Evolutionary conservation across 1,284 basidiomycete species (phyloP).

Genomic region (Cryptococcus deneoformans): DNA sequence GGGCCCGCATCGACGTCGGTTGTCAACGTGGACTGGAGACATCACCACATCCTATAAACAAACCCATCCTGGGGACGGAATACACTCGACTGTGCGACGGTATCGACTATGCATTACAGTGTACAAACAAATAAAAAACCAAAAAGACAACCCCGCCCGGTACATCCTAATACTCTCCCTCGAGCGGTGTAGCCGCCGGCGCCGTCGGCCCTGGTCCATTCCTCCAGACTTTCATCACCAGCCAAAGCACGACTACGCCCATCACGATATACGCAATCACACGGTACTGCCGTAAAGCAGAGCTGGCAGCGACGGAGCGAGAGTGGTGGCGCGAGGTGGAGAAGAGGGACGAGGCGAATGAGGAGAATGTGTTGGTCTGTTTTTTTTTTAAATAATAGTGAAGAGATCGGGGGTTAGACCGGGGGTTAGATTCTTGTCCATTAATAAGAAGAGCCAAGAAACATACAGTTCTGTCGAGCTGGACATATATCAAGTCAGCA

Average conservation of each 20-base stretch:
- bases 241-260: slow-evolving; percentile 38
- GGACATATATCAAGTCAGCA: background rate
- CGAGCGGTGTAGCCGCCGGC: background rate
- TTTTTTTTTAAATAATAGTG: too few relatives aligned
- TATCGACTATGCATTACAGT: background rate
- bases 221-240: slow-evolving; percentile 39
- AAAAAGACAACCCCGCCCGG: background rate
- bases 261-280: slow-evolving; percentile 43
- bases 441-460: background rate
- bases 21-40: too few relatives aligned
- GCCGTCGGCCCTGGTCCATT: slow-evolving; percentile 6
- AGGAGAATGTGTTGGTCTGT: slow-evolving; percentile 42
- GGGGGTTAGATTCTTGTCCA: background rate
- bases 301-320: slow-evolving; percentile 39
- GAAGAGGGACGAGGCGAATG: slow-evolving; percentile 45
- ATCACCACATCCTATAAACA: too few relatives aligned
- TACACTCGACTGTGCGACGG: too few relatives aligned
- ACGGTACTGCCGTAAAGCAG: slow-evolving; percentile 43
- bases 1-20: too few relatives aligned
- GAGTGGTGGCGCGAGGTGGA: slow-evolving; percentile 45
- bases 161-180: background rate
- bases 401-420: background rate
- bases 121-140: background rate
- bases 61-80: too few relatives aligned
- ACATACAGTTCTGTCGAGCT: slow-evolving; percentile 42